Evolutionary conservation across 768 basidiomycete genomes (phyloP), one percentile per base, ranked within the genome.

Genomic region (Boletus sp.): DNA sequence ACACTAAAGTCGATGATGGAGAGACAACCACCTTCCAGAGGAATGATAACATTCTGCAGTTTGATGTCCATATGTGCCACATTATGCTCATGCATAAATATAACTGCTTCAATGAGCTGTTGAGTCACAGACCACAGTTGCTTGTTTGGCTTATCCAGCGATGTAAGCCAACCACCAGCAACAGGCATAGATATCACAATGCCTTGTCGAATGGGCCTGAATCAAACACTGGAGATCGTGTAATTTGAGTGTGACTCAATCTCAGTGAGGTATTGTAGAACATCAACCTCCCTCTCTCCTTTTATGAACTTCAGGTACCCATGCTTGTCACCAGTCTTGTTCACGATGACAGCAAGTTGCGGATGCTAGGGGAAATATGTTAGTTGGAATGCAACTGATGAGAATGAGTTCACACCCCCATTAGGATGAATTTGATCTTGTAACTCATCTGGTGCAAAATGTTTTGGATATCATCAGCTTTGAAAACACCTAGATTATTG

Each of bases 31-130:
- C 46, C 47, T n/a, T 33, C 46, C 2, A 37, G 29, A 14, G 45
- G 50, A 2, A 53, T 47, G 45, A 56, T 24, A 5, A 53, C 14
- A 12, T 56, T 56, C 2, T 15, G 20, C 0, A 45, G 51, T 3
- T 67, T 66, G 15, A 66, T 30, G 17, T 67, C 65, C 40, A 60
- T 49, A 50, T 66, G 59, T 0, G 55, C 65, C 1, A 66, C 42
- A 1, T 36, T 18, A 29, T 68, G 48, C n/a, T 56, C 28, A 32
- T 65, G 65, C 65, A 54, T 57, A 52, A 57, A 57, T 3, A 30
- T 24, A 7, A 57, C 47, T 6, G 39, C 56, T 14, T 57, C 52
- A n/a, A 57, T 4, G 10, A 57, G 52, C 29, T 57, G 56, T 2
- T 9, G 11, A 0, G 52, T 40, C 8, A 41, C 33, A 7, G 55